Base-by-base conservation (phyloP, 176 grass and related monocot species). In the Elymus sibiricus region DNA sequence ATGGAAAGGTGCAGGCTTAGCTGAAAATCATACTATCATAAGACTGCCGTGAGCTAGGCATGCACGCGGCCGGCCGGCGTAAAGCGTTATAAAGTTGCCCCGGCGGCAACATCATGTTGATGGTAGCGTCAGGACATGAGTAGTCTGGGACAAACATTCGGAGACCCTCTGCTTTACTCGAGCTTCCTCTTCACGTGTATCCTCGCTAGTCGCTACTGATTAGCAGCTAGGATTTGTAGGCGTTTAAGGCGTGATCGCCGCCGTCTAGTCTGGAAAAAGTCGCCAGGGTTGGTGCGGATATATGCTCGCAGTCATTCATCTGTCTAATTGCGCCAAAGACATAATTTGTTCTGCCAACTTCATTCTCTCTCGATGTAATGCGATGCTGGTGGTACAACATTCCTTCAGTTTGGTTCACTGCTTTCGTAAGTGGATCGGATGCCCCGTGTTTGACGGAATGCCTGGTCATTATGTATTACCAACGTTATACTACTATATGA, bases 401-500 rank as follows among this genome's bases (percentile, higher is more conserved):
- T 64, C 64, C 24, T 83, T 87, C 43, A 42, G 40, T 10, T 34
- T 65, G 76, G 42, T 83, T 71, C 55, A 5, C 49, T 68, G 22
- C 27, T 76, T 25, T 78, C 53, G 8, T 7, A 68, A 75, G 40
- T 74, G 71, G 22, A 87, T 74, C 35, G 2, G 67, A 87, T 87
- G 46, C 88, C 25, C 43, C 34, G 4, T 56, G 43, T 27, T 83
- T 27, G 37, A 9, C 70, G 35, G n/a, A 19, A 19, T 68, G 53
- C 53, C 1, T 22, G 53, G 0, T 22, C 53, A 58, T 58, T 22
- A 51, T 49, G 14, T 49, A 49, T 40, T 40, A 40, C 61, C 0
- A 14, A 14, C 2, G 27, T 16, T 31, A 65, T 63, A 60, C 6
- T 11, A 29, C 2, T 1, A 29, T 1, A 42, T 42, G 9, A 42